A percentile compares a stretch with the other conserved stretches of the same genome.
Evolutionary conservation across 1,284 basidiomycete species (phyloP).

Genomic region (Anthracocystis setariae): DNA sequence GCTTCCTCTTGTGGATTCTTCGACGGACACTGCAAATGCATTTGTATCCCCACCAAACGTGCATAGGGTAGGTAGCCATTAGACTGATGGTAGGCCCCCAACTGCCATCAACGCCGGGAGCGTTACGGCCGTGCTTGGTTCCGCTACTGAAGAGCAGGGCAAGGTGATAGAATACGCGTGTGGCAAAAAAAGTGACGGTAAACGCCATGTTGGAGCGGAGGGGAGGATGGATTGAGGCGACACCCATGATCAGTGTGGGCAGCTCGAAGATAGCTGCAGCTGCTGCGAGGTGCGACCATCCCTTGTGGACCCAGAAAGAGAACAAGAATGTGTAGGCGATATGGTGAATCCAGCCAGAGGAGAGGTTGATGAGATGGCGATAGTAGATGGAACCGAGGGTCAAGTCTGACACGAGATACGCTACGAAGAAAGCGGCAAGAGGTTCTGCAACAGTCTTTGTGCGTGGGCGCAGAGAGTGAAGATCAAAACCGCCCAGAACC

Average conservation of each 20-base stretch:
- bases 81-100: constrained; percentile 55
- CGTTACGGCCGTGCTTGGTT: constrained; percentile 51
- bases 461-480: constrained; percentile 48
- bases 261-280: constrained; percentile 63
- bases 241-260: constrained; percentile 65
- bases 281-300: constrained; percentile 60
- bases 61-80: constrained; percentile 63
- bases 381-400: constrained; percentile 63
- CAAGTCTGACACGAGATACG: constrained; percentile 63
- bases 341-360: constrained; percentile 66
- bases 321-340: constrained; percentile 60
- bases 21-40: constrained; percentile 59
- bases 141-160: constrained; percentile 48
- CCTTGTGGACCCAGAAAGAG: constrained; percentile 55
- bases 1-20: constrained; percentile 60
- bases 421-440: constrained; percentile 61
- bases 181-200: constrained; percentile 62
- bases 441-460: constrained; percentile 54
- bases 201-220: constrained; percentile 66
- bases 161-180: constrained; percentile 63
- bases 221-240: constrained; percentile 57
- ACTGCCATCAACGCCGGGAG: constrained; percentile 49
- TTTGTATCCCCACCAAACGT: constrained; percentile 67
- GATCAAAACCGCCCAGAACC: constrained; percentile 52
- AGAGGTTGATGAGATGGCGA: constrained; percentile 62